phyloP scores from a whole-genome alignment of 2,329 filamentous ascomycete genomes.

The Cercospora sp. region DNA sequence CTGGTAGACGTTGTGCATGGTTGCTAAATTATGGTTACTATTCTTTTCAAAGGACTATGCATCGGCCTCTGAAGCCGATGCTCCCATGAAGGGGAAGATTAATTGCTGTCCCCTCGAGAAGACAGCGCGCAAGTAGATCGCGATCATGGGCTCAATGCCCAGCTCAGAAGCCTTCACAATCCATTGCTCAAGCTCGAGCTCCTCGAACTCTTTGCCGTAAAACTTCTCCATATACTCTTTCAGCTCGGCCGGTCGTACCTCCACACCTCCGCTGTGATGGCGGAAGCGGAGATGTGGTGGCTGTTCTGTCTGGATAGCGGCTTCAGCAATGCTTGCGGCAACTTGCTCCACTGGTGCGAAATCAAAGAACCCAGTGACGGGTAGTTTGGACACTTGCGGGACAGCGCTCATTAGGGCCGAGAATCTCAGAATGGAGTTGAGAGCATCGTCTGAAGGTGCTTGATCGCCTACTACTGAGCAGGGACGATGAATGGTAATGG shows the following conservation, averaged over 20 bases:
- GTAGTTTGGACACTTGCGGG: slow-evolving; percentile 15
- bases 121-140: slow-evolving; percentile 20
- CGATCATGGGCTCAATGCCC: slow-evolving; percentile 26
- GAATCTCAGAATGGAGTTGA: slow-evolving; percentile 24
- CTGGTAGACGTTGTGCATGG: neutral
- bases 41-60: neutral
- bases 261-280: slow-evolving; percentile 22
- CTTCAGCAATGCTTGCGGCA: slow-evolving; percentile 12
- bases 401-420: slow-evolving; percentile 20
- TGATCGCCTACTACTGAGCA: slow-evolving; percentile 22
- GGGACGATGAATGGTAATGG: slow-evolving; percentile 24
- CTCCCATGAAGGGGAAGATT: slow-evolving; percentile 26
- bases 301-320: neutral
- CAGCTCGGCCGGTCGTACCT: slow-evolving; percentile 19
- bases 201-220: slow-evolving; percentile 15
- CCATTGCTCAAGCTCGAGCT: slow-evolving; percentile 25
- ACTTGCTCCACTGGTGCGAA: slow-evolving; percentile 21
- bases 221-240: slow-evolving; percentile 16
- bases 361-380: slow-evolving; percentile 21
- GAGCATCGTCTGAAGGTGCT: slow-evolving; percentile 22
- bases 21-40: neutral
- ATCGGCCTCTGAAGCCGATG: neutral
- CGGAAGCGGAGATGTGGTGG: slow-evolving; percentile 13
- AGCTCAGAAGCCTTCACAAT: slow-evolving; percentile 15
- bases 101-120: slow-evolving; percentile 8